A percentile compares a stretch with the other conserved stretches of the same genome.
These are phyloP conservation scores for Celoporthe dispersa DNA, from an alignment of 2,329 filamentous ascomycete genomes.

Conservation along the genomic window DNA sequence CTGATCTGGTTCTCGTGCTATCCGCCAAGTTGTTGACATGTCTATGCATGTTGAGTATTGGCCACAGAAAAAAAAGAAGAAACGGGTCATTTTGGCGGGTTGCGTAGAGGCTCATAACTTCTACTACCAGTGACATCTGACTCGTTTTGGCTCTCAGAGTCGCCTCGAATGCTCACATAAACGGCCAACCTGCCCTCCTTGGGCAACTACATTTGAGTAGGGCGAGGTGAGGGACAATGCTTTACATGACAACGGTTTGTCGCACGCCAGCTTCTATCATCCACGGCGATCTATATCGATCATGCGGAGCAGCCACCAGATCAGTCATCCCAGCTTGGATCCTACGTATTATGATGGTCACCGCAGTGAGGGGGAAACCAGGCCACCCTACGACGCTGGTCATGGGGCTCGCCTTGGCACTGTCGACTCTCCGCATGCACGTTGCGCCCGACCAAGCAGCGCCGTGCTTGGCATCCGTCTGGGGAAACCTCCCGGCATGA, in stretches of 20 bases:
- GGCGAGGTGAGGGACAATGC: background rate
- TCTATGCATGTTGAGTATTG: background rate
- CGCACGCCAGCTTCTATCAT: background rate
- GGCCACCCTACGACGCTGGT: background rate
- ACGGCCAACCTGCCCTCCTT: background rate
- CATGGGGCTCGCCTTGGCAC: conserved; percentile 6
- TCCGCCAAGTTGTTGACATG: background rate
- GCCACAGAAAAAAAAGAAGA: background rate
- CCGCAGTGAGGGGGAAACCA: background rate
- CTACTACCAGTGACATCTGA: background rate
- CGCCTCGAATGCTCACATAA: background rate
- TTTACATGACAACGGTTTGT: background rate
- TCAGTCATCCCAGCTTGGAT: background rate
- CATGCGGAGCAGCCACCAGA: conserved; percentile 4
- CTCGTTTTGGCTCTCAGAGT: background rate
- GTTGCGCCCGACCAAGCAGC: conserved; percentile 1
- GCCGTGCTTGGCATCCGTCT: conserved; percentile 15
- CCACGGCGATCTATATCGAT: background rate
- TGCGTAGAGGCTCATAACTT: background rate
- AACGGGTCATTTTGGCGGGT: background rate
- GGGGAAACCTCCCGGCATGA: background rate
- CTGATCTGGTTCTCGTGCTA: background rate
- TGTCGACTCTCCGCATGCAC: background rate
- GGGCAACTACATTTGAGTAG: background rate
- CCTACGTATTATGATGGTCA: background rate